phyloP scores from a whole-genome alignment of 139 green algal species.

The Chlamydomonas schloesseri region DNA sequence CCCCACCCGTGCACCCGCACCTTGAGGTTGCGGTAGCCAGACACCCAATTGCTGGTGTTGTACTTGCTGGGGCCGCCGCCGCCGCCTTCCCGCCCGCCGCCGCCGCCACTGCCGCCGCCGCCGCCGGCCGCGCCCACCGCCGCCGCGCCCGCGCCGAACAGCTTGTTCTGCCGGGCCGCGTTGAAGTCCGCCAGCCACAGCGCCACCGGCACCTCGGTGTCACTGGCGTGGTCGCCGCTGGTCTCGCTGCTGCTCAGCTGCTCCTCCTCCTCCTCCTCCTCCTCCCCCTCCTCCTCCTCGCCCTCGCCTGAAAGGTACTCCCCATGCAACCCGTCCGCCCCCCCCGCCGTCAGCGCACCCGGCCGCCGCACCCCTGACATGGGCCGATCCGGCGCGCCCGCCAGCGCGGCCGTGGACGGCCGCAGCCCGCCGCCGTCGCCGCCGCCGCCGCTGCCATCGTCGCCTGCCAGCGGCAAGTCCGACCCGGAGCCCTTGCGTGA shows the following conservation, averaged over 20 bases:
- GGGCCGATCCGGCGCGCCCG: neutral
- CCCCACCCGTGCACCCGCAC: neutral
- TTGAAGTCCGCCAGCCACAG: constrained; percentile 57
- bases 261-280: neutral
- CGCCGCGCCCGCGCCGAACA: neutral
- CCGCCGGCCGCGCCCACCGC: neutral
- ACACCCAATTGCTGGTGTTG: neutral
- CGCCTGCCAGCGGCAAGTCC: neutral
- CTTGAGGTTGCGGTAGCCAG: neutral
- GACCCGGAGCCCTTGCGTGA: neutral
- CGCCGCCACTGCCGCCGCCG: no score
- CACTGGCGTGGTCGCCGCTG: constrained; percentile 41
- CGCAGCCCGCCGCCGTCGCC: neutral
- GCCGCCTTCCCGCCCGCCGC: no score
- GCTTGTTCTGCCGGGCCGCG: constrained; percentile 1
- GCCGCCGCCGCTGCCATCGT: neutral
- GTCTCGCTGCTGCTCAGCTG: neutral
- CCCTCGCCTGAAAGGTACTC: neutral
- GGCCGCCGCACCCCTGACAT: neutral
- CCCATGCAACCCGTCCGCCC: neutral
- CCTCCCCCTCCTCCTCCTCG: neutral
- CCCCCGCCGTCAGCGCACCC: neutral
- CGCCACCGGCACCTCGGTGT: constrained; percentile 48
- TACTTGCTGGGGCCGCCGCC: neutral
- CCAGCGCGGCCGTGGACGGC: neutral